Evolutionary conservation across 1,284 basidiomycete genomes (phyloP).

Genomic region (Tetrapyrgos nigripes): DNA sequence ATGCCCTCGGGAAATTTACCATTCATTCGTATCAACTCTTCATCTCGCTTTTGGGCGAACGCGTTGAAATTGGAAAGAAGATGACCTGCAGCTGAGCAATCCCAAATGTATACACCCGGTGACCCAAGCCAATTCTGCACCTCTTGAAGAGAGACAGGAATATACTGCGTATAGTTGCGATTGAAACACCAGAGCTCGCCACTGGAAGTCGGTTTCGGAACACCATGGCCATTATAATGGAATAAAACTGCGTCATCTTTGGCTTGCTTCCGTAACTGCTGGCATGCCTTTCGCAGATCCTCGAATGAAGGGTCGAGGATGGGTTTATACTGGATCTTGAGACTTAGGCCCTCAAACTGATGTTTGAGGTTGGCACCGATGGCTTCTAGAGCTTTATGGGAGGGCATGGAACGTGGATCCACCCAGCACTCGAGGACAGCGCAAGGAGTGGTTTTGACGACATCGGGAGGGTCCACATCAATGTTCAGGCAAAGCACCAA

Average conservation of each 20-base stretch:
- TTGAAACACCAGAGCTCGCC: conserved; percentile 99
- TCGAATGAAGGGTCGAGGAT: conserved; percentile 96
- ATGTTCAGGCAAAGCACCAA: conserved; percentile 98
- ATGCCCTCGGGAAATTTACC: conserved; percentile 67
- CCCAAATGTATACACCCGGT: conserved; percentile 98
- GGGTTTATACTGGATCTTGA: conserved; percentile 89
- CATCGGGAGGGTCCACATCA: conserved; percentile 96
- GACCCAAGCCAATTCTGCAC: conserved; percentile 92
- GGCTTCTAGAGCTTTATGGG: conserved; percentile 88
- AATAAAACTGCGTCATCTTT: conserved; percentile 96
- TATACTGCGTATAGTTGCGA: conserved; percentile 97
- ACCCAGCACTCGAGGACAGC: conserved; percentile 98
- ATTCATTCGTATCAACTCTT: conserved; percentile 69
- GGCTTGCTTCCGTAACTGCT: conserved; percentile 85
- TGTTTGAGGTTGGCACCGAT: conserved; percentile 93
- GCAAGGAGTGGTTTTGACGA: conserved; percentile 97
- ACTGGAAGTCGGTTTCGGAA: conserved; percentile 95
- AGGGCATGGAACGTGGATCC: conserved; percentile 90
- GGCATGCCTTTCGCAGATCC: conserved; percentile 91
- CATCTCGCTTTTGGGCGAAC: conserved; percentile 87
- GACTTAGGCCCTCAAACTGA: conserved; percentile 95
- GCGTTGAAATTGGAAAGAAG: conserved; percentile 91
- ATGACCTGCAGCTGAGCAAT: conserved; percentile 96
- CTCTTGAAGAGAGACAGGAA: conserved; percentile 94
- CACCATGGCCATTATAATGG: conserved; percentile 99